These are phyloP conservation scores for Thuidium tamariscinum DNA, from an alignment of 225 moss, liverwort and hornwort genomes.

Conservation along the genomic window DNA sequence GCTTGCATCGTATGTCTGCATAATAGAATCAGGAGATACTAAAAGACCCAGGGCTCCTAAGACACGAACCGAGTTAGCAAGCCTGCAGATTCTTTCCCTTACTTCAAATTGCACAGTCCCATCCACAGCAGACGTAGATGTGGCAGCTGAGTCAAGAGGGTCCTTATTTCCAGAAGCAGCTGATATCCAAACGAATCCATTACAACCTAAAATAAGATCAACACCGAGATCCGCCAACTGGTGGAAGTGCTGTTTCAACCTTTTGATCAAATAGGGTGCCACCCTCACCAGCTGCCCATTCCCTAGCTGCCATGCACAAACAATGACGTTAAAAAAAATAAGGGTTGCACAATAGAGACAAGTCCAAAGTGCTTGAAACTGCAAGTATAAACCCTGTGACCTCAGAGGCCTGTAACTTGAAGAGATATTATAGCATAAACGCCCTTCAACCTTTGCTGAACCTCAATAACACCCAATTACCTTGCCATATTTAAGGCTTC, in stretches of 20 bases:
- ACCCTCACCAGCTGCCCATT: conserved; percentile 91
- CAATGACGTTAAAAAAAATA: neutral
- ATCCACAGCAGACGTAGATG: conserved; percentile 5
- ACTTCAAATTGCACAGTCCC: conserved; percentile 39
- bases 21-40: conserved; percentile 59
- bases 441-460: neutral
- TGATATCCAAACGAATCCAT: conserved; percentile 93
- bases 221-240: conserved; percentile 69
- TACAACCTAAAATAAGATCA: conserved; percentile 80
- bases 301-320: conserved; percentile 50
- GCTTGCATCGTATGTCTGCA: conserved; percentile 68
- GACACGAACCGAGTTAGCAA: conserved; percentile 73
- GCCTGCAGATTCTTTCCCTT: conserved; percentile 75
- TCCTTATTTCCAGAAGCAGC: conserved; percentile 18
- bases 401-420: neutral
- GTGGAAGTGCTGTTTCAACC: conserved; percentile 93
- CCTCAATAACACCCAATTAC: conserved; percentile 6
- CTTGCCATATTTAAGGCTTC: conserved; percentile 98
- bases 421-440: neutral
- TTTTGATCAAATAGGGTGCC: conserved; percentile 81
- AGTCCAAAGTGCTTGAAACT: neutral
- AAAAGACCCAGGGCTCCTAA: conserved; percentile 66
- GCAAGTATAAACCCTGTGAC: neutral
- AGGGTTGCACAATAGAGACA: neutral
- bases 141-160: neutral